phyloP scores from a whole-genome alignment of 306 rosid species.

The Pachyrhizus erosus region DNA sequence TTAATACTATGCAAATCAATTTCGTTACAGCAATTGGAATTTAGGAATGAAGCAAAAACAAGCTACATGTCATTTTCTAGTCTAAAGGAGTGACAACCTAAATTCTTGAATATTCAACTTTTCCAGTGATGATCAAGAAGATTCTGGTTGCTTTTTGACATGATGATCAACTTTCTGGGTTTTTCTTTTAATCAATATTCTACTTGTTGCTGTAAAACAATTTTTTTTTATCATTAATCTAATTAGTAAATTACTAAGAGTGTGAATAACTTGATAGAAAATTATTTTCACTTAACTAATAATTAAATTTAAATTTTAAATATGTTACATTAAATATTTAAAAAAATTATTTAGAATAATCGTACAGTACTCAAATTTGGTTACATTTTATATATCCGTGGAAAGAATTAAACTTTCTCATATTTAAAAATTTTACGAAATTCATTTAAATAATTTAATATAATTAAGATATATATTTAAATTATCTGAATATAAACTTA shows the following conservation, averaged over 20 bases:
- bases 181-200: too few species aligned
- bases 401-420: background rate
- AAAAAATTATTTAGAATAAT: too few species aligned
- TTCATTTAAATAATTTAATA: background rate
- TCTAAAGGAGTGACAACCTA: background rate
- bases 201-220: background rate
- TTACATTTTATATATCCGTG: too few species aligned
- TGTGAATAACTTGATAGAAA: too few species aligned
- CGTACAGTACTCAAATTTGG: too few species aligned
- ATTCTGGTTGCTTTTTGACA: background rate
- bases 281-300: too few species aligned
- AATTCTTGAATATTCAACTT: conserved; percentile 3
- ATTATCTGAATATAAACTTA: too few species aligned
- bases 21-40: background rate
- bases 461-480: too few species aligned
- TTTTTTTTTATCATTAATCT: background rate
- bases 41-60: background rate
- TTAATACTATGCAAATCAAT: background rate
- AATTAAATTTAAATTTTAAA: too few species aligned
- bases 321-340: too few species aligned
- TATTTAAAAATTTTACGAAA: background rate
- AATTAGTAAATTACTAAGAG: too few species aligned
- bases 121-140: background rate
- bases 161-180: too few species aligned
- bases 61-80: background rate